These are phyloP conservation scores for Zea mays DNA, from an alignment of 176 grass and related monocot genomes.

Conservation along the genomic window DNA sequence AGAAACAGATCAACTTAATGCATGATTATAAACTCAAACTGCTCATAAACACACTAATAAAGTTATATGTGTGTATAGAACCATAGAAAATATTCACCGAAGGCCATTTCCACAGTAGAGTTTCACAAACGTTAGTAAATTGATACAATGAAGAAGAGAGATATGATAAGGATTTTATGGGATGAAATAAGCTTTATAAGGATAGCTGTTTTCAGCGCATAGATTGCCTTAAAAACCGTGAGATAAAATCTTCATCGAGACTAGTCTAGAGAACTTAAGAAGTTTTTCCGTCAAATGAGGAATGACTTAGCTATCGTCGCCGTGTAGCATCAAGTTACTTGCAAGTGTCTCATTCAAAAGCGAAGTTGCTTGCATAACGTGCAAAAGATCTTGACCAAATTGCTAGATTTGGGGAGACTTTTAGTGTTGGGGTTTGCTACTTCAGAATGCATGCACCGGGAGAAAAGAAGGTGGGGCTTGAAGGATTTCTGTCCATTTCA, in stretches of 20 bases:
- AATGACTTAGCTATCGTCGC: background rate
- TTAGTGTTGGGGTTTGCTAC: background rate
- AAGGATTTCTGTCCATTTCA: conserved; percentile 8
- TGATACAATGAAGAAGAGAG: too few relatives aligned
- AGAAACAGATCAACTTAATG: background rate
- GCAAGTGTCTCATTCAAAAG: conserved; percentile 18
- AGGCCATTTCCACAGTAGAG: too few relatives aligned
- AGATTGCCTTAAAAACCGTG: too few relatives aligned
- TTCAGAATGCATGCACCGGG: background rate
- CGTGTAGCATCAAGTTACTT: background rate
- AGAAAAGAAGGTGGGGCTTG: background rate
- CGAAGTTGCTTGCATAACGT: conserved; percentile 10
- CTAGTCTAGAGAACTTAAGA: background rate
- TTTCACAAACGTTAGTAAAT: too few relatives aligned
- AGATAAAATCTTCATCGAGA: too few relatives aligned
- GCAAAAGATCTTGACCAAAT: conserved; percentile 34
- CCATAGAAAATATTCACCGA: too few relatives aligned
- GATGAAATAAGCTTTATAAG: too few relatives aligned
- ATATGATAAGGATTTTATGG: too few relatives aligned
- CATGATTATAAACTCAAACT: background rate
- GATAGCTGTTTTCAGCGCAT: too few relatives aligned
- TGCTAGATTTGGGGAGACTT: conserved; percentile 34
- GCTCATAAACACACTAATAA: background rate
- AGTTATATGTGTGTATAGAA: background rate
- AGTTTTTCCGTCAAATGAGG: background rate